Conservation (phyloP, 2,329 filamentous ascomycete species). For the Colletotrichum lentis region DNA sequence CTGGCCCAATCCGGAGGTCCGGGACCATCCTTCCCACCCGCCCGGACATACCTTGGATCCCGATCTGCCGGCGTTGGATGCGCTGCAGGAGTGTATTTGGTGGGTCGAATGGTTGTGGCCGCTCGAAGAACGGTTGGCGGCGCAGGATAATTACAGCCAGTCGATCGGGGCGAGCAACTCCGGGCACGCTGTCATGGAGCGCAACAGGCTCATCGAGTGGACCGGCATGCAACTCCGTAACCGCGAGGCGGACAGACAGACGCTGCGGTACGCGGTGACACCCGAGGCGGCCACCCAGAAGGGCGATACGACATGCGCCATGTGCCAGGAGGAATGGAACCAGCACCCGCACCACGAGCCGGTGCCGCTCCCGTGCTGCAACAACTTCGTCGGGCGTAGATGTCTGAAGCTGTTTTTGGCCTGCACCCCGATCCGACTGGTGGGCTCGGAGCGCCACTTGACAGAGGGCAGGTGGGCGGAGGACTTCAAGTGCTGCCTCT, state of each 20-base stretch:
- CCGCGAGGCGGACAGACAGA: not conserved
- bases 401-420: constrained; percentile 29
- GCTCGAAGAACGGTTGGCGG: not conserved
- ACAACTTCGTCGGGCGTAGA: constrained; percentile 13
- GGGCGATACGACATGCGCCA: not conserved
- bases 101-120: constrained; percentile 30
- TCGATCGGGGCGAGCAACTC: not conserved
- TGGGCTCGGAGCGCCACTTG: not conserved
- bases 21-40: constrained; percentile 15
- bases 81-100: constrained; percentile 30
- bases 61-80: constrained; percentile 10
- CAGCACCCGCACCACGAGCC: constrained; percentile 24
- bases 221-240: constrained; percentile 14
- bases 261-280: not conserved
- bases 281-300: not conserved
- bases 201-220: constrained; percentile 20
- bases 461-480: constrained; percentile 9
- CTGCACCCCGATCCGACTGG: constrained; percentile 5
- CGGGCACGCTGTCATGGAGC: not conserved
- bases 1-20: not conserved
- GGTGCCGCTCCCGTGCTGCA: constrained; percentile 26
- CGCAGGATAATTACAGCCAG: not conserved
- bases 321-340: constrained; percentile 18
- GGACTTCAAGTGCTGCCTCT: constrained; percentile 17
- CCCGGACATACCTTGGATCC: not conserved